Percentiles rank a stretch among this genome's conserved stretches.
Evolutionary conservation across 2,329 filamentous ascomycete genomes (phyloP).

Genomic region (Aspergillus proliferans): DNA sequence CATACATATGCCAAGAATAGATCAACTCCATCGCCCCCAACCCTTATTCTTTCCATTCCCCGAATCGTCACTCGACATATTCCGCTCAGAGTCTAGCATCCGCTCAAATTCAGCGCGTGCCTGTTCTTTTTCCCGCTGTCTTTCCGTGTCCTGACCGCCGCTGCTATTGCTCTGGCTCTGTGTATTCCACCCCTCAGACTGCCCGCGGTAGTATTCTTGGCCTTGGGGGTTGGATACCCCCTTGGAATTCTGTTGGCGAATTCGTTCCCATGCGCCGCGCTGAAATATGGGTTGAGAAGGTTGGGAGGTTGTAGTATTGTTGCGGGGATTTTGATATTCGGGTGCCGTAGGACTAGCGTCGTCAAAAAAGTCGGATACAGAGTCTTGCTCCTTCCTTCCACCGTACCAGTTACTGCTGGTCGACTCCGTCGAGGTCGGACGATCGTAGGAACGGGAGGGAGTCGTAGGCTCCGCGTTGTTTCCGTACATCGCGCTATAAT

Average conservation of each 20-base stretch:
- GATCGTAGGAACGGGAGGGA: neutral
- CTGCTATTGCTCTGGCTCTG: neutral
- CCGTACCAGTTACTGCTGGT: neutral
- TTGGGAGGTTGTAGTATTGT: neutral
- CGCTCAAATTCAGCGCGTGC: constrained; percentile 40
- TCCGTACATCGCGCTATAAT: neutral
- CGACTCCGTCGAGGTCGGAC: too few species aligned
- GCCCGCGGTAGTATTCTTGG: neutral
- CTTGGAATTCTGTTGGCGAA: constrained; percentile 24
- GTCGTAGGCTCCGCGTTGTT: neutral
- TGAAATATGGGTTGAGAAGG: neutral
- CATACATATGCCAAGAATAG: neutral
- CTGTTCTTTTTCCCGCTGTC: constrained; percentile 27
- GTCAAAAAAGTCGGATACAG: constrained; percentile 25
- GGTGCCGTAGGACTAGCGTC: constrained; percentile 32
- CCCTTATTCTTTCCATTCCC: constrained; percentile 8
- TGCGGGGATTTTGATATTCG: constrained; percentile 22
- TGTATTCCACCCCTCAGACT: constrained; percentile 1
- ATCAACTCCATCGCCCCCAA: constrained; percentile 16
- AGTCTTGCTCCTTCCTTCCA: constrained; percentile 5
- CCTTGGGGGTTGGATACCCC: constrained; percentile 1
- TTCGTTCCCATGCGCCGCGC: constrained; percentile 34
- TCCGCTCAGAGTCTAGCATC: constrained; percentile 37
- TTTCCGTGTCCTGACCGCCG: constrained; percentile 10
- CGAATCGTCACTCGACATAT: constrained; percentile 13